Percentiles rank a stretch among this genome's conserved stretches.
Conservation (phyloP, 2,329 filamentous ascomycete genomes). For the Colletotrichum ledebouriae region DNA sequence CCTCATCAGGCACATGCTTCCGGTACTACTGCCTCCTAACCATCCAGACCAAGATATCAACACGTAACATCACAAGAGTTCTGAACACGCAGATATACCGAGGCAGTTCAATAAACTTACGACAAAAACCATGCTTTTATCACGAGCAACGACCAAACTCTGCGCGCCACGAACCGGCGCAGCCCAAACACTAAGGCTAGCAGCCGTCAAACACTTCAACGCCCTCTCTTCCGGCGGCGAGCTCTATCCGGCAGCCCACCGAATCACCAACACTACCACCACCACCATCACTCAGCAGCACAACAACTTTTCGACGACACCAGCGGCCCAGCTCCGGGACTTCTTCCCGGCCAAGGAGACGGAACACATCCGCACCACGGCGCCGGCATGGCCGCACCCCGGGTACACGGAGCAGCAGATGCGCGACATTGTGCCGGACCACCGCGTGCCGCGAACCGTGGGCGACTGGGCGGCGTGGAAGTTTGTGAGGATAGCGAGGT, state of each 20-base stretch:
- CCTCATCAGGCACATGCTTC: slow-evolving; percentile 23
- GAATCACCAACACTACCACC: slow-evolving; percentile 48
- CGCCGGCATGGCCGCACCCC: slow-evolving; percentile 77
- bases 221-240: slow-evolving; percentile 24
- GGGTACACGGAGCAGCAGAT: slow-evolving; percentile 86
- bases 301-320: slow-evolving; percentile 65
- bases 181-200: slow-evolving; percentile 45
- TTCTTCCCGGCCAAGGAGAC: slow-evolving; percentile 75
- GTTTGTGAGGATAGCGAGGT: slow-evolving; percentile 81
- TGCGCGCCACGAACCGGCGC: slow-evolving; percentile 46
- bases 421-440: slow-evolving; percentile 78
- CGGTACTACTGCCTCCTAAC: background rate
- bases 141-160: slow-evolving; percentile 46
- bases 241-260: slow-evolving; percentile 46
- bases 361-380: slow-evolving; percentile 71
- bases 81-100: background rate
- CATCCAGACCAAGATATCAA: slow-evolving; percentile 5
- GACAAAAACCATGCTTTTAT: slow-evolving; percentile 47
- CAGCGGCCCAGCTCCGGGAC: slow-evolving; percentile 61
- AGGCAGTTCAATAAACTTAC: background rate
- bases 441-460: slow-evolving; percentile 78
- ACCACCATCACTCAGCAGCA: slow-evolving; percentile 43
- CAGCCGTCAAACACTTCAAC: slow-evolving; percentile 37
- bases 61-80: background rate
- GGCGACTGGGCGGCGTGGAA: slow-evolving; percentile 85